Base-by-base conservation (phyloP, 495 filamentous ascomycete genomes). In the Pyronema omphalodes region DNA sequence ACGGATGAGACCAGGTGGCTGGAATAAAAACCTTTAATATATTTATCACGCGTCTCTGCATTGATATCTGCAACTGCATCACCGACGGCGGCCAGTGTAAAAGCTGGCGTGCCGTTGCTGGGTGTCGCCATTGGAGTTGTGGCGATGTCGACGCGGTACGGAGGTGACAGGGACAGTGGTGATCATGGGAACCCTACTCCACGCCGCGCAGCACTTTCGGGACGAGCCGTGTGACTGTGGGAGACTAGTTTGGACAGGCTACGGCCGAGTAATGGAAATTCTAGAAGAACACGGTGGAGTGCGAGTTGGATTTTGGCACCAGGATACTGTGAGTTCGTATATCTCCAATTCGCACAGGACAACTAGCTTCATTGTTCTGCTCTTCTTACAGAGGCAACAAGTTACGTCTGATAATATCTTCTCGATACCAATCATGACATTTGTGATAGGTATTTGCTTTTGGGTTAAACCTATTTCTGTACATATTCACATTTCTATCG, bases 41-140 rank as follows among this genome's bases (percentile, higher is more conserved):
- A 98, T 69, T 88, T 93, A 55, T 76, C 73, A 65, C 83, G 83
- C 51, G 86, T 83, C 43, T 88, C 77, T 45, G 86, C 83, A 65
- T 98, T 95, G 58, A 98, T 73, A 65, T 93, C 82, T 12, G 52
- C 39, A 19, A 54, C 41, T 34, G 44, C 52, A 3, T 41, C 29
- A 17, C 50, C 50, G 14, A 52, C 50, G 2, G 41, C 35, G 1
- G 29, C 37, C 11, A 19, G 9, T 2, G 47, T 35, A 17, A n/a
- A 17, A 8, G 50, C 8, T 9, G 50, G 50, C 9, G 50, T 18
- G 15, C 19, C 15, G 12, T 34, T 19, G 18, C 33, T 51, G 11
- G 50, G 37, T 23, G 50, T 52, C 50, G 50, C 11, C 50, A 52
- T 52, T 1, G 23, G 23, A 29, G 23, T 29, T 29, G 23, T 29